Evolutionary conservation across 805 yeast species (phyloP).

Genomic region (Isabelozyma pseudorhagii): DNA sequence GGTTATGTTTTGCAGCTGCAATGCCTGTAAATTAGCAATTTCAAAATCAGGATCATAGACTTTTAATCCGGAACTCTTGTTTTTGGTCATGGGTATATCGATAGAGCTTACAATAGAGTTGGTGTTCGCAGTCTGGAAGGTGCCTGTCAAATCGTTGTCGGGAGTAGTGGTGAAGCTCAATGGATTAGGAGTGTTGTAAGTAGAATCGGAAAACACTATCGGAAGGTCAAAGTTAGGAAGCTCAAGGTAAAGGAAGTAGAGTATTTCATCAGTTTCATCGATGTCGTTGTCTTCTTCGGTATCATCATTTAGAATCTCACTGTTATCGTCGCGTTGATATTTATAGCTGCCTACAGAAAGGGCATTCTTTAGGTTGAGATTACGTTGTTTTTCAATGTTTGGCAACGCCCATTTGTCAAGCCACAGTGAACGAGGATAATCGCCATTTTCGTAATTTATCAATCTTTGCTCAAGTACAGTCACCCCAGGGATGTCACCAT

Average conservation of each 20-base stretch:
- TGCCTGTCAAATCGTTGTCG: background rate
- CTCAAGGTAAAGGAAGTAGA: constrained; percentile 33
- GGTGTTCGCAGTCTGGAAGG: constrained; percentile 18
- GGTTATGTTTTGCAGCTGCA: background rate
- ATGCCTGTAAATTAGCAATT: background rate
- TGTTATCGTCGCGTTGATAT: background rate
- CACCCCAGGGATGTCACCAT: constrained; percentile 16
- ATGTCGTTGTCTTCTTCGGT: background rate
- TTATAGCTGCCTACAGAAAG: background rate
- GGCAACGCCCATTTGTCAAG: constrained; percentile 65
- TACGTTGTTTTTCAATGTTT: constrained; percentile 40
- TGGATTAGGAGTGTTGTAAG: constrained; percentile 10
- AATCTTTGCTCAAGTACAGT: constrained; percentile 48
- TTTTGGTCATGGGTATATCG: constrained; percentile 24
- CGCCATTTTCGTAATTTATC: constrained; percentile 67
- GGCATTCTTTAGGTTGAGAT: constrained; percentile 2
- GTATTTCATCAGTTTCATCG: constrained; percentile 2
- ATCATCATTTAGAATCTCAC: background rate
- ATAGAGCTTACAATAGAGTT: constrained; percentile 31
- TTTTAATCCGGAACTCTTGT: constrained; percentile 9
- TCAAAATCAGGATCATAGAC: constrained; percentile 47
- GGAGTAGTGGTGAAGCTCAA: background rate
- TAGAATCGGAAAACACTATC: constrained; percentile 38
- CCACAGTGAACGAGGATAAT: constrained; percentile 63
- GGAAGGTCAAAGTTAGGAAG: constrained; percentile 43